Evolutionary conservation across 2,329 filamentous ascomycete species (phyloP), one percentile per base, ranked within the genome.

Genomic region (Pseudogymnoascus sp.): DNA sequence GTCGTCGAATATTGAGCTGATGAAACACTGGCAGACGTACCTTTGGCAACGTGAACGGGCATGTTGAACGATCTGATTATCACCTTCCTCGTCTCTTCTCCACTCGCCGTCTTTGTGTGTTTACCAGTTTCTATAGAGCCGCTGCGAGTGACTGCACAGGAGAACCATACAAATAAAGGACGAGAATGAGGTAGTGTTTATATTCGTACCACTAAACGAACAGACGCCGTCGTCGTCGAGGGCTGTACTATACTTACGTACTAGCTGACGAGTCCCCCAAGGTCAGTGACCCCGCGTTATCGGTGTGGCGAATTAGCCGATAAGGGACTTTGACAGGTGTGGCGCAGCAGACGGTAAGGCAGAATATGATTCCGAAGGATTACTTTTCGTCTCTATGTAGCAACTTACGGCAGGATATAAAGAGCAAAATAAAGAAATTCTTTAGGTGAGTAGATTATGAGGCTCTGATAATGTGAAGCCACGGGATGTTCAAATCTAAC

Each of bases 41-140:
- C 58, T 60, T 60, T 60, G 58, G 58, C 58, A 32, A 47, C 38
- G 38, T 43, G 35, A 60, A 60, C 22, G 4, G 58, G 58, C 58
- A 60, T 60, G 38, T 43, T 60, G 35, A 28, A 37, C 20, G 57
- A 58, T 54, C 25, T 32, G 47, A 54, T 54, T 28, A 54, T n/a
- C 25, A 18, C 47, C 32, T 18, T 54, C n/a, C 9, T 54, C 47
- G 18, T 54, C 47, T 54, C 47, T 32, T n/a, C 28, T 54, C 47
- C 22, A 25, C 22, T 32, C 47, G 47, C 25, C 28, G 47, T 32
- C 47, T 54, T n/a, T 7, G 16, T 18, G 4, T 12, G 32, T 32
- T 4, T 18, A 54, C n/a, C n/a, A 12, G 28, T 32, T 12, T 32
- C 47, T 54, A 8, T 32, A 12, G n/a, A 4, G 9, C 8, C 5